These are phyloP conservation scores for Metroxylon sagu DNA, from an alignment of 176 grass and related monocot genomes.

Conservation along the genomic window DNA sequence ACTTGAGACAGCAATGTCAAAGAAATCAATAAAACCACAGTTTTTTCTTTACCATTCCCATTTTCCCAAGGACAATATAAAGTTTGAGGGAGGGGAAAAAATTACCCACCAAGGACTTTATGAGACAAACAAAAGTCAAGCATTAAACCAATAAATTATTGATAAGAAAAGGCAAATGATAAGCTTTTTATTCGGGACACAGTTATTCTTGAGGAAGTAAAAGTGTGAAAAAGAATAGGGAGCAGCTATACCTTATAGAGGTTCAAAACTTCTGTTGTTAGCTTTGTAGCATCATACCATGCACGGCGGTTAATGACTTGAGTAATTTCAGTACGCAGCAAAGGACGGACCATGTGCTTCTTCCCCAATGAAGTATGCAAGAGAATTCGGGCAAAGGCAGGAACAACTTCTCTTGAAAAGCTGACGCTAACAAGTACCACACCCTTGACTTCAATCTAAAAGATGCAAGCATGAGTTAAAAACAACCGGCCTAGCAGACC, in stretches of 20 bases:
- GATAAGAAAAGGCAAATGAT: no score
- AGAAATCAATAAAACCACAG: no score
- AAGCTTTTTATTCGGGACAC: no score
- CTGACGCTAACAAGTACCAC: slow-evolving; percentile 84
- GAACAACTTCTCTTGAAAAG: slow-evolving; percentile 90
- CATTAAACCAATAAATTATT: no score
- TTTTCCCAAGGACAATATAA: no score
- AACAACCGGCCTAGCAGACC: no score
- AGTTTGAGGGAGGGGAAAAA: no score
- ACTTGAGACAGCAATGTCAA: no score
- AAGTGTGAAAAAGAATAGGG: neutral
- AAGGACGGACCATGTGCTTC: slow-evolving; percentile 89
- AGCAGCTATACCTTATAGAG: slow-evolving; percentile 68
- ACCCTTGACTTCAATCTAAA: slow-evolving; percentile 80
- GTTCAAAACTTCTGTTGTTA: slow-evolving; percentile 72
- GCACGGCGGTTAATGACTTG: slow-evolving; percentile 90
- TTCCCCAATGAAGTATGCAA: slow-evolving; percentile 86
- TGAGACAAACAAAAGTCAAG: no score
- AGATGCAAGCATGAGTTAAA: slow-evolving; percentile 5
- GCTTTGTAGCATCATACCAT: slow-evolving; percentile 85
- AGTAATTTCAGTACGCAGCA: slow-evolving; percentile 89
- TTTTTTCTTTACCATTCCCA: no score
- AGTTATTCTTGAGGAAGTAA: no score
- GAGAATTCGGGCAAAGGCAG: slow-evolving; percentile 90
- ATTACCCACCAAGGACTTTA: no score